Evolutionary conservation across 805 yeast species (phyloP).

Genomic region (Hemisphaericaspora nanyangensis): DNA sequence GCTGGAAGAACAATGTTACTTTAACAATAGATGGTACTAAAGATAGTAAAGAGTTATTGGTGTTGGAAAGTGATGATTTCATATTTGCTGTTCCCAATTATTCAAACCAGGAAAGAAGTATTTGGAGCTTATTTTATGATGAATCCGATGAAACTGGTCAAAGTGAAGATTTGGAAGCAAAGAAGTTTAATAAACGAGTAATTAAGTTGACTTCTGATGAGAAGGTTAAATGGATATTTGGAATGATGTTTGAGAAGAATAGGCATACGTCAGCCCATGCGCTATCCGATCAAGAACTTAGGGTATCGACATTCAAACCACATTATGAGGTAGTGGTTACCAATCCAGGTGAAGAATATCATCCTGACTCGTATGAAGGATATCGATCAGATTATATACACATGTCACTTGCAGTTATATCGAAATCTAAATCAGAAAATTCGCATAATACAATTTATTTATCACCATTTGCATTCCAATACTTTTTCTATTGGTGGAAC

Average conservation of each 20-base stretch:
- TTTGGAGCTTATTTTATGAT: constrained; percentile 37
- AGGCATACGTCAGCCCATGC: constrained; percentile 21
- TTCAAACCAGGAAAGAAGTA: constrained; percentile 27
- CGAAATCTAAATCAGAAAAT: constrained; percentile 26
- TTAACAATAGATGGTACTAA: constrained; percentile 49
- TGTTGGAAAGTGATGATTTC: constrained; percentile 54
- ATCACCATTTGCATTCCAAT: constrained; percentile 35
- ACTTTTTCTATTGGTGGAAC: constrained; percentile 43
- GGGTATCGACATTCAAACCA: constrained; percentile 49
- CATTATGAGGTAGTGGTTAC: constrained; percentile 63
- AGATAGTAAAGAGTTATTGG: constrained; percentile 46
- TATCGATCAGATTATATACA: constrained; percentile 84
- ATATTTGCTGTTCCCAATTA: constrained; percentile 55
- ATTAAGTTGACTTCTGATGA: constrained; percentile 59
- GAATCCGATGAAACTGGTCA: constrained; percentile 16
- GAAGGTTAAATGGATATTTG: constrained; percentile 72
- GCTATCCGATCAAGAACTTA: constrained; percentile 35
- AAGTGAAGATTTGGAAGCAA: constrained; percentile 24
- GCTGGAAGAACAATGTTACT: constrained; percentile 56
- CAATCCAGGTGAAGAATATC: constrained; percentile 51
- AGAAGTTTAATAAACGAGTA: constrained; percentile 35
- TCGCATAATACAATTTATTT: constrained; percentile 34
- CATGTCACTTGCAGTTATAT: constrained; percentile 36
- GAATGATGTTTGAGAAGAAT: constrained; percentile 70
- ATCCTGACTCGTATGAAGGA: constrained; percentile 74